Conservation (phyloP, 805 yeast genomes). For the Lipomyces mesembrius region DNA sequence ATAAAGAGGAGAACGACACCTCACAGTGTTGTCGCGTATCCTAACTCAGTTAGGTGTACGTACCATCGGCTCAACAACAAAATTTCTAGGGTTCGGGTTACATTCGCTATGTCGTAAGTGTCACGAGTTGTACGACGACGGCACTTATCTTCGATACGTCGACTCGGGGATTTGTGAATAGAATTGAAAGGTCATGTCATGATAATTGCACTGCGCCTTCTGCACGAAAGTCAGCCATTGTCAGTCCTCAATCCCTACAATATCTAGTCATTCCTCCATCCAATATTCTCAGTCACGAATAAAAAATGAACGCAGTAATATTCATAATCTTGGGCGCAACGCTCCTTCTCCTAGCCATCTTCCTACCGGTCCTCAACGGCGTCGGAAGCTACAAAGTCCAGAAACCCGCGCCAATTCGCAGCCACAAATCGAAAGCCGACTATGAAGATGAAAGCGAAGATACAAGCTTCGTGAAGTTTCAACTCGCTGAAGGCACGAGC, state of each 20-base stretch:
- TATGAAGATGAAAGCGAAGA: constrained; percentile 9
- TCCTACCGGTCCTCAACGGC: constrained; percentile 26
- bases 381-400: constrained; percentile 24
- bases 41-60: too few relatives aligned
- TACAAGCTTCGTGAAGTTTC: constrained; percentile 10
- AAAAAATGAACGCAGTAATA: constrained; percentile 14
- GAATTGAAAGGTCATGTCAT: too few relatives aligned
- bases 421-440: neutral
- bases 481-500: constrained; percentile 10
- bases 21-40: too few relatives aligned
- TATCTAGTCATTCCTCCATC: neutral
- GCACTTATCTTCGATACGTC: too few relatives aligned
- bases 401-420: constrained; percentile 6
- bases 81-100: too few relatives aligned
- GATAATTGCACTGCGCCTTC: too few relatives aligned
- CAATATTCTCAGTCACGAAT: neutral
- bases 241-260: neutral
- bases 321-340: constrained; percentile 13
- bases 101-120: too few relatives aligned
- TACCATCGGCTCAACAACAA: too few relatives aligned
- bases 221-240: neutral
- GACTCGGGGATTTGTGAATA: too few relatives aligned
- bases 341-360: constrained; percentile 16
- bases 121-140: too few relatives aligned
- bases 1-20: too few relatives aligned